Percentiles rank a stretch among this genome's conserved stretches.
Evolutionary conservation across 345 rosid genomes (phyloP).

Genomic region (Salix suchowensis): DNA sequence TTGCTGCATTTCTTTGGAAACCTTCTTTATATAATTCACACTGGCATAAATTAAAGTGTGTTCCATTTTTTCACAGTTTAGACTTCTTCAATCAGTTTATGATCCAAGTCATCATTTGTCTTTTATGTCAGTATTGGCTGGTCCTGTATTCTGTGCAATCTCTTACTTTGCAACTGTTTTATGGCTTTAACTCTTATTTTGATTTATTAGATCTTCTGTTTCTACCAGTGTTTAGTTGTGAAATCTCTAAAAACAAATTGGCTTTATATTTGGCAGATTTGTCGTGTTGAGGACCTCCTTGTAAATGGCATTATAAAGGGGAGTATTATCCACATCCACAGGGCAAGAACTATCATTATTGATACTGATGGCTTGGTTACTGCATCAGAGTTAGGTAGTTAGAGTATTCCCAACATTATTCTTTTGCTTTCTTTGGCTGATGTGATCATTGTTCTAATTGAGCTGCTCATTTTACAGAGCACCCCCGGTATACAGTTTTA

Average conservation of each 20-base stretch:
- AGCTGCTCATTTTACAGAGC: conserved; percentile 7
- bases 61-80: not conserved
- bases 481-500: not conserved
- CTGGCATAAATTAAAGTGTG: not conserved
- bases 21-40: not conserved
- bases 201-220: not conserved
- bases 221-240: not conserved
- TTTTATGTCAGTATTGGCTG: not conserved
- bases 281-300: conserved; percentile 92
- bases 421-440: conserved; percentile 11
- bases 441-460: conserved; percentile 17
- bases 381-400: conserved; percentile 82
- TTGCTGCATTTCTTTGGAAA: not conserved
- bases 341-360: conserved; percentile 76
- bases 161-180: not conserved
- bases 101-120: not conserved
- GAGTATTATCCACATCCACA: conserved; percentile 89
- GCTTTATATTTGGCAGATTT: conserved; percentile 48
- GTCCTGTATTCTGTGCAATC: not conserved
- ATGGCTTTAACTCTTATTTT: not conserved
- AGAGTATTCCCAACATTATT: conserved; percentile 8
- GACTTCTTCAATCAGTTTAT: not conserved
- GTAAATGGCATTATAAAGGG: conserved; percentile 82
- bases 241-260: not conserved
- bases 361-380: conserved; percentile 62